A percentile compares a stretch with the other conserved stretches of the same genome.
Conservation (phyloP, 2,329 filamentous ascomycete genomes). For the Colletotrichum graminicola region DNA sequence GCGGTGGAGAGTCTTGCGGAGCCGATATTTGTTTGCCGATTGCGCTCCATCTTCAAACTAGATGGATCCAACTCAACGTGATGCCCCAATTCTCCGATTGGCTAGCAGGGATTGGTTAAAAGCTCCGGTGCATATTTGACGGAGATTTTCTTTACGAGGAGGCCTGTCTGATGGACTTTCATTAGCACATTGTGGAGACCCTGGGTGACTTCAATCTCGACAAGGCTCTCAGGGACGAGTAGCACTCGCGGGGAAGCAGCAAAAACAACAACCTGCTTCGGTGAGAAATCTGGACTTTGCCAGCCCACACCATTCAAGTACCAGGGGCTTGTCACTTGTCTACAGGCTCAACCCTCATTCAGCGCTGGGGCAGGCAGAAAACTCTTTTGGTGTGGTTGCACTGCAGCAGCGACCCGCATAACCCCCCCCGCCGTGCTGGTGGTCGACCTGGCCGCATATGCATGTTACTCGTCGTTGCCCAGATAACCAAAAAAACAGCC, state of each 20-base stretch:
- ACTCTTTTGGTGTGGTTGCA: slow-evolving; percentile 31
- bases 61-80: slow-evolving; percentile 33
- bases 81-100: slow-evolving; percentile 40
- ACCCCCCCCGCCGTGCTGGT: slow-evolving; percentile 5
- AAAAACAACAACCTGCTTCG: not conserved
- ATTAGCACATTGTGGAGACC: slow-evolving; percentile 35
- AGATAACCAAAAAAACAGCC: not conserved
- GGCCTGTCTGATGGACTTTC: slow-evolving; percentile 33
- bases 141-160: slow-evolving; percentile 37
- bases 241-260: not conserved
- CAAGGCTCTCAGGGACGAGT: not conserved
- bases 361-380: slow-evolving; percentile 15
- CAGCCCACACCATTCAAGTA: not conserved
- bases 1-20: slow-evolving; percentile 35
- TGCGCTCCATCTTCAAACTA: slow-evolving; percentile 28
- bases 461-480: not conserved
- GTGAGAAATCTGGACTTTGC: not conserved
- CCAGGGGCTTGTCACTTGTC: not conserved
- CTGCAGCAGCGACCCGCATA: slow-evolving; percentile 36
- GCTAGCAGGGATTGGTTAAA: slow-evolving; percentile 24
- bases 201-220: slow-evolving; percentile 21
- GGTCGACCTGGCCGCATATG: slow-evolving; percentile 3
- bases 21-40: slow-evolving; percentile 8
- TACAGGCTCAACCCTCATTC: not conserved
- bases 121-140: slow-evolving; percentile 39